Base-by-base conservation (phyloP, 345 rosid genomes). In the Acer campestre region DNA sequence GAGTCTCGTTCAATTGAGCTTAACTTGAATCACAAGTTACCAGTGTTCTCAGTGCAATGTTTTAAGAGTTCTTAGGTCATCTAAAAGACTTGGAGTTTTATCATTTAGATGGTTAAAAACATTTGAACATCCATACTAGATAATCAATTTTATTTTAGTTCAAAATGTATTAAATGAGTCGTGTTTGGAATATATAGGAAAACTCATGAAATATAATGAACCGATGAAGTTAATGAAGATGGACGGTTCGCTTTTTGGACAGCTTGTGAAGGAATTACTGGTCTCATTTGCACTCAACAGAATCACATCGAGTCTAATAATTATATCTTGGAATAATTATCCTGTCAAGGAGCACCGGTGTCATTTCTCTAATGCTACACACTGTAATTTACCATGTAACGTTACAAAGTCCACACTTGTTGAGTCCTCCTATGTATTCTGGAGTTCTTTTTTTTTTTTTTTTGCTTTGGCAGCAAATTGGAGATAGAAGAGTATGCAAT, bases 241-340 rank as follows among this genome's bases (percentile, higher is more conserved):
- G 18, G 97, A 94, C 73, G 80, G 83, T 40, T 95, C 97, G 0
- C 73, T 93, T 77, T 92, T 90, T 38, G 93, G 97, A 17, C 92
- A 85, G 85, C 97, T 95, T 25, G 97, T 93, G 25, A 88, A 90
- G 82, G 98, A 89, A 77, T 90, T 90, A 92, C 75, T 90, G 99
- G 98, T 96, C 98, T 44, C 97, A 90, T 78, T 80, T 85, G 76
- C 83, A 88, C 6, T 83, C 94, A 0, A 86, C 91, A 67, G 91
- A 86, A 61, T 82, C 88, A 25, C 87, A 73, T 42, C 84, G 82
- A 87, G 55, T 73, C 70, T 42, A 76, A 25, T 16, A 48, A 61
- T 14, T 27, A 49, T 77, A 12, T 70, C 56, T 67, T 20, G 6
- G 0, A 31, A 31, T 31, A 31, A 35, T 35, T 35, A 35, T 35